Conservation (phyloP, 1,139 yeast genomes). For the Candida sojae region DNA sequence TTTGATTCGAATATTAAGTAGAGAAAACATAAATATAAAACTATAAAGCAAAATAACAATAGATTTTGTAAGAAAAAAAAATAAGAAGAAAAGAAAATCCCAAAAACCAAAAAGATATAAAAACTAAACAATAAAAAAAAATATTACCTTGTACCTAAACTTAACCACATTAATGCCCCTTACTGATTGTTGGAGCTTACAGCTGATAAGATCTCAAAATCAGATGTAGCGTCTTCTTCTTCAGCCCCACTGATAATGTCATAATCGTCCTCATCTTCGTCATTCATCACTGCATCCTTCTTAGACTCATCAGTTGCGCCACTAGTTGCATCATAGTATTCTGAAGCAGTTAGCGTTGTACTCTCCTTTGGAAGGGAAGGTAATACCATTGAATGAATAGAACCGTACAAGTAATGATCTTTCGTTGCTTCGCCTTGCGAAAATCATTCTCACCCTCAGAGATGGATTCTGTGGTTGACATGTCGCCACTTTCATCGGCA, state of each 20-base stretch:
- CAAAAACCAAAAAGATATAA: neutral
- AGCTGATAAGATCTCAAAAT: slow-evolving; percentile 42
- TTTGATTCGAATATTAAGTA: neutral
- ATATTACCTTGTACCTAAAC: neutral
- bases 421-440: neutral
- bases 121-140: neutral
- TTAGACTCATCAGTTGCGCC: slow-evolving; percentile 15
- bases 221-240: slow-evolving; percentile 34
- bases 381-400: slow-evolving; percentile 35
- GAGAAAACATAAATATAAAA: neutral
- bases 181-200: slow-evolving; percentile 17
- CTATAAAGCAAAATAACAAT: neutral
- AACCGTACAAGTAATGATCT: slow-evolving; percentile 14
- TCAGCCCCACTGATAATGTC: slow-evolving; percentile 35
- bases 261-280: slow-evolving; percentile 22
- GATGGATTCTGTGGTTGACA: slow-evolving; percentile 13
- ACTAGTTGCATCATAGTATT: slow-evolving; percentile 24
- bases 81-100: slow-evolving; percentile 1
- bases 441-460: slow-evolving; percentile 7
- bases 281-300: slow-evolving; percentile 4
- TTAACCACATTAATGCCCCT: neutral
- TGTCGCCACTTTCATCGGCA: slow-evolving; percentile 5
- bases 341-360: slow-evolving; percentile 18
- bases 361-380: slow-evolving; percentile 37
- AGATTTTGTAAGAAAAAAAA: neutral